Conservation (phyloP, 805 yeast species). For the Lachancea waltii region DNA sequence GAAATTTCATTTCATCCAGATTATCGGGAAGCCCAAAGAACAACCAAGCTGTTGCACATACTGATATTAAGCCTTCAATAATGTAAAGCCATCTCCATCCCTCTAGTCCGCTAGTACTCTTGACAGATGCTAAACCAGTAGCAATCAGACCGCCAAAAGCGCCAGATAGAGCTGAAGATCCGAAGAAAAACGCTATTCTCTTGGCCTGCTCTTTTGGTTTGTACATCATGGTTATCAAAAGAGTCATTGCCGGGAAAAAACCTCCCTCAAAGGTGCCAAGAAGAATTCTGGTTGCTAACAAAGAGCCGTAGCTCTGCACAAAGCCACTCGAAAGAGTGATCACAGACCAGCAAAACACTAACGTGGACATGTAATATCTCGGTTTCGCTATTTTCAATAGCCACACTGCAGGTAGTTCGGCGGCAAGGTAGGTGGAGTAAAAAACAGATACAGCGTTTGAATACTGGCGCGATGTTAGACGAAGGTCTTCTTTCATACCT, state of each 20-base stretch:
- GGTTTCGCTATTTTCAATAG: slow-evolving; percentile 27
- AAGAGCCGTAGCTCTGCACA: slow-evolving; percentile 30
- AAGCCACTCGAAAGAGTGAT: slow-evolving; percentile 32
- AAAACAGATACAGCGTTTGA: slow-evolving; percentile 34
- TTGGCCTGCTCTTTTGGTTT: slow-evolving; percentile 34
- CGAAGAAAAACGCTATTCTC: slow-evolving; percentile 36
- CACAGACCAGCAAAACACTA: slow-evolving; percentile 30
- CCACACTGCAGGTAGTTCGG: slow-evolving; percentile 32
- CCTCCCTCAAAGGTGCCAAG: slow-evolving; percentile 41
- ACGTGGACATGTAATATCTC: slow-evolving; percentile 20
- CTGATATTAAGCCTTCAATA: slow-evolving; percentile 36
- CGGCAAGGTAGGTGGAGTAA: slow-evolving; percentile 34
- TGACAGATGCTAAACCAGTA: slow-evolving; percentile 33
- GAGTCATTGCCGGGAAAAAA: slow-evolving; percentile 36
- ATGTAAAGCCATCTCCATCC: slow-evolving; percentile 38
- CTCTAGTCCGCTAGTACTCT: slow-evolving; percentile 24
- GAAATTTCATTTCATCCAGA: slow-evolving; percentile 28
- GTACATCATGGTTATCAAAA: slow-evolving; percentile 35
- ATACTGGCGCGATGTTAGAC: slow-evolving; percentile 41
- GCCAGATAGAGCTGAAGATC: slow-evolving; percentile 38
- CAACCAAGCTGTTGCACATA: slow-evolving; percentile 23
- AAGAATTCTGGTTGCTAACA: slow-evolving; percentile 36
- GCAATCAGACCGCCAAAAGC: slow-evolving; percentile 42
- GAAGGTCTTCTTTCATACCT: slow-evolving; percentile 47
- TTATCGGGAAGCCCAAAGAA: slow-evolving; percentile 33